Conservation (phyloP, 208 protist species). For the Leishmania guyanensis region DNA sequence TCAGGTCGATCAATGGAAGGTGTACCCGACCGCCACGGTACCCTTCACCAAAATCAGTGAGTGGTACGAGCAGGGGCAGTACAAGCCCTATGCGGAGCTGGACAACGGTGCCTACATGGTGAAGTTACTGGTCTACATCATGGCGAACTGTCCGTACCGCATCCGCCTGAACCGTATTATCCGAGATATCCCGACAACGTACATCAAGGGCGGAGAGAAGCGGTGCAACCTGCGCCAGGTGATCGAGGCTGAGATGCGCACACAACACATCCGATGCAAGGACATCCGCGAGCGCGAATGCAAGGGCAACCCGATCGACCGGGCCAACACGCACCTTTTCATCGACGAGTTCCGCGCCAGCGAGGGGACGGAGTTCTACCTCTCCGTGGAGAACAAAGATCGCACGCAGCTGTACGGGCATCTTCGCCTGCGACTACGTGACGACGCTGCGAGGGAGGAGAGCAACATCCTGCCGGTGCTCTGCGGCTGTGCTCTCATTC, state of each 20-base stretch:
- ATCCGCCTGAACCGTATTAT: conserved; percentile 99
- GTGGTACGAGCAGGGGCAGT: conserved; percentile 95
- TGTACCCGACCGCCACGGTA: conserved; percentile 99
- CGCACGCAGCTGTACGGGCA: conserved; percentile 88
- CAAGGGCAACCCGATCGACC: conserved; percentile 75
- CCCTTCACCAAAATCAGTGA: conserved; percentile 98
- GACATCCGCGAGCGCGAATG: conserved; percentile 96
- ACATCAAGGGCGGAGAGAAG: conserved; percentile 97
- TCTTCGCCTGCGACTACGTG: conserved; percentile 83
- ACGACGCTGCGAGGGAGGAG: conserved; percentile 49
- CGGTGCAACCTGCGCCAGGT: conserved; percentile 98
- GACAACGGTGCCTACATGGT: conserved; percentile 85
- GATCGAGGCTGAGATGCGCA: conserved; percentile 95
- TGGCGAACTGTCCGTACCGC: conserved; percentile 96
- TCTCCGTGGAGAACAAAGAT: conserved; percentile 84
- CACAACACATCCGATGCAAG: conserved; percentile 88
- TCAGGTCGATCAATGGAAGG: conserved; percentile 98
- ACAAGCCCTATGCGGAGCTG: conserved; percentile 95
- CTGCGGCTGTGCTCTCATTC: conserved; percentile 93
- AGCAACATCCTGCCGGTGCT: conserved; percentile 90
- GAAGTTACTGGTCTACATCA: conserved; percentile 95
- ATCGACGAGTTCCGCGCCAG: conserved; percentile 81
- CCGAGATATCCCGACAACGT: conserved; percentile 98
- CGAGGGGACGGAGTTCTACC: conserved; percentile 80
- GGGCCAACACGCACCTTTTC: conserved; percentile 66